Conservation (phyloP, 2,329 filamentous ascomycete genomes). For the Colletotrichum zoysiae region DNA sequence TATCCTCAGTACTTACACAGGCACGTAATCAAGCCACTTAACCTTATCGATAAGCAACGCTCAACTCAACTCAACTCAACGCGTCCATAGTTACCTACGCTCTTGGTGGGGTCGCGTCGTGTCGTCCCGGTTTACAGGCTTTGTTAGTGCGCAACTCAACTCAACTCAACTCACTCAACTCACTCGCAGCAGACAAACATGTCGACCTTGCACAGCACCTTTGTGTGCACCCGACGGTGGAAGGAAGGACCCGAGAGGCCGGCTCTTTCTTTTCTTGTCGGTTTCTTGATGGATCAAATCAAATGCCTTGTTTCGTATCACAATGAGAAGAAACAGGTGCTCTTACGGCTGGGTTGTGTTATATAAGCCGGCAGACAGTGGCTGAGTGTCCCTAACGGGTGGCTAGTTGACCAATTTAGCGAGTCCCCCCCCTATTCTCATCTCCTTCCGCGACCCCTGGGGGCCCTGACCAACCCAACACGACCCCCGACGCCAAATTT, state of each 20-base stretch:
- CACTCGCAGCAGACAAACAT: not conserved
- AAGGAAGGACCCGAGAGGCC: too few relatives aligned
- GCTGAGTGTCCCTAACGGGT: too few relatives aligned
- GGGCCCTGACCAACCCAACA: constrained; percentile 20
- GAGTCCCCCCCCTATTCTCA: constrained; percentile 16
- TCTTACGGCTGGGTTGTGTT: not conserved
- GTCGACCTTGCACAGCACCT: not conserved
- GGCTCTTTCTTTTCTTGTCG: not conserved
- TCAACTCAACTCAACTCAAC: not conserved
- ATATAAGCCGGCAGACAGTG: not conserved
- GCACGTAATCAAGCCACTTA: not conserved
- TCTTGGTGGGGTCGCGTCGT: constrained; percentile 8
- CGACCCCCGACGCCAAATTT: constrained; percentile 48
- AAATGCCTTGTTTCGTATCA: not conserved
- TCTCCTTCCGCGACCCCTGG: not conserved
- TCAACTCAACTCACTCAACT: too few relatives aligned
- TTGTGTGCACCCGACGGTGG: not conserved
- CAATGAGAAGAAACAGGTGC: not conserved
- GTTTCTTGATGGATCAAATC: not conserved
- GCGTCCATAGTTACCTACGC: too few relatives aligned
- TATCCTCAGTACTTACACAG: too few relatives aligned
- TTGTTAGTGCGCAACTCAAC: constrained; percentile 12
- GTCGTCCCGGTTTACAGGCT: not conserved
- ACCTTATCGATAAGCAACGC: constrained; percentile 18
- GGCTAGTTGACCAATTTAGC: not conserved